These are phyloP conservation scores for Cyclotella choctawhatcheeana DNA, from an alignment of 108 stramenopile species.

Conservation along the genomic window DNA sequence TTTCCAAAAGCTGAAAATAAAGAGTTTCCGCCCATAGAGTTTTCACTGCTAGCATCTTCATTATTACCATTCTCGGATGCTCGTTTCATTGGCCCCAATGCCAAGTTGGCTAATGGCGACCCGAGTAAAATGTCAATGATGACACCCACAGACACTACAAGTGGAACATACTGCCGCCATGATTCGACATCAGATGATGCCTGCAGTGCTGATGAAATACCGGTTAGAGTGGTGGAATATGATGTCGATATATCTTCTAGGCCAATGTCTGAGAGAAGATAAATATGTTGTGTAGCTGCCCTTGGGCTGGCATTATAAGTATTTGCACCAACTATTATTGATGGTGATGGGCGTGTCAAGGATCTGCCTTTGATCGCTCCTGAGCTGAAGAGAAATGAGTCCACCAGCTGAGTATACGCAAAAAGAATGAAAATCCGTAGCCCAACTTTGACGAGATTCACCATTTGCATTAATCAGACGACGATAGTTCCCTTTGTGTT, in stretches of 20 bases:
- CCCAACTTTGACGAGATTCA: no score
- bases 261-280: not conserved
- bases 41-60: constrained; percentile 14
- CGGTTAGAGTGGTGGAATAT: not conserved
- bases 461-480: no score
- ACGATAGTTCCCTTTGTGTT: no score
- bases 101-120: constrained; percentile 72
- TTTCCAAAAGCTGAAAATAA: constrained; percentile 30
- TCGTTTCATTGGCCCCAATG: constrained; percentile 56
- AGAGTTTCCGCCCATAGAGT: constrained; percentile 17
- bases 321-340: no score
- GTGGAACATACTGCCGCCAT: constrained; percentile 89
- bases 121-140: constrained; percentile 84
- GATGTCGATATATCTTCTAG: not conserved
- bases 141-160: constrained; percentile 63
- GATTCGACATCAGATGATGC: constrained; percentile 47
- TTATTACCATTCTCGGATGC: constrained; percentile 43
- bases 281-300: not conserved
- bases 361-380: constrained; percentile 9
- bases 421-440: no score
- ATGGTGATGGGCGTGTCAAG: not conserved
- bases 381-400: constrained; percentile 12
- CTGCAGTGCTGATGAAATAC: constrained; percentile 24
- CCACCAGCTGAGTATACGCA: no score
- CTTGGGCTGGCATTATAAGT: not conserved